Evolutionary conservation across 2,329 filamentous ascomycete genomes (phyloP).

Genomic region (Stemphylium lycopersici): DNA sequence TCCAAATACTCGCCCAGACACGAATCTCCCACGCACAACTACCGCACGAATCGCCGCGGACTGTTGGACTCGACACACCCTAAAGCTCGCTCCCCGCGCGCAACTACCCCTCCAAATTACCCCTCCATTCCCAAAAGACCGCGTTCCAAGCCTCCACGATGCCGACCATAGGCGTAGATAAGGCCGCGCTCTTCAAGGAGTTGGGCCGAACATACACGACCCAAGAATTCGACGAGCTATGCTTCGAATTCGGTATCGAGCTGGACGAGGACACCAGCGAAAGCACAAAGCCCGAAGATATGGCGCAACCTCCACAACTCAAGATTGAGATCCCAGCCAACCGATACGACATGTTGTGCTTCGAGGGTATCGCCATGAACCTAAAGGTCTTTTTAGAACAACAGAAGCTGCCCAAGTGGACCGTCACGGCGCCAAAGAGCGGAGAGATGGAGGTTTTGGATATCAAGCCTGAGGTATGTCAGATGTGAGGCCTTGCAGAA

Average conservation of each 20-base stretch:
- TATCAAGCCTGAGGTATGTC: conserved; percentile 68
- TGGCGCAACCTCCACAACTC: conserved; percentile 85
- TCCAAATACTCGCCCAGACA: neutral
- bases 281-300: conserved; percentile 41
- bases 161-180: conserved; percentile 97
- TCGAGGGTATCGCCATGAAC: conserved; percentile 94
- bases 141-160: conserved; percentile 59
- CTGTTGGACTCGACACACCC: neutral
- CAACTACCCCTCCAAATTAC: conserved; percentile 35
- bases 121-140: conserved; percentile 34
- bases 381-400: conserved; percentile 91
- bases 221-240: conserved; percentile 94
- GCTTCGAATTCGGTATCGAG: conserved; percentile 98
- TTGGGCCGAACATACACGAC: conserved; percentile 91
- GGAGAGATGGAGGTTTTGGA: conserved; percentile 81
- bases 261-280: conserved; percentile 78
- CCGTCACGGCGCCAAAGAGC: conserved; percentile 71
- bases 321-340: conserved; percentile 99
- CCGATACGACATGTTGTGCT: conserved; percentile 92
- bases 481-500: neutral
- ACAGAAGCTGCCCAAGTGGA: conserved; percentile 77
- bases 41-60: conserved; percentile 4
- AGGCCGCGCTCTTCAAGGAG: conserved; percentile 92
- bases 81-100: conserved; percentile 23
- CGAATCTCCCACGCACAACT: neutral